Base-by-base conservation (phyloP, 805 yeast species). In the Barnettozyma botsteinii region DNA sequence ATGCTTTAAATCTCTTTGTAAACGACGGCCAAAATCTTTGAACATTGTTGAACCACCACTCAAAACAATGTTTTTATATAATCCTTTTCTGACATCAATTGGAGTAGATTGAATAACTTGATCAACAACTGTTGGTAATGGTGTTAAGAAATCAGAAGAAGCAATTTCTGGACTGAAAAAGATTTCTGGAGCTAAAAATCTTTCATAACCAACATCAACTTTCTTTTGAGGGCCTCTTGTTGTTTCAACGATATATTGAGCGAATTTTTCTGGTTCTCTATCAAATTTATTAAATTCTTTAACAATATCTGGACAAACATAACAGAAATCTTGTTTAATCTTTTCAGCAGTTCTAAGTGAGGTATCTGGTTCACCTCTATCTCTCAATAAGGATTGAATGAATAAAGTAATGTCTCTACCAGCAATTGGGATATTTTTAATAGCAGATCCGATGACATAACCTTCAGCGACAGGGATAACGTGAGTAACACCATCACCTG, bases 381-480 rank as follows among this genome's bases (percentile, higher is more conserved):
- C 99, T 69, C 99, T 84, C 53, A 93, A 72, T 59, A 93, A 70
- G 33, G 86, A 79, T 69, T 93, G 99, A 50, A 93, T 88, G 61
- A 93, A 93, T 49, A 79, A 74, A 3, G 98, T 93, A 53, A 93
- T 91, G 61, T 93, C 98, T 66, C 98, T 81, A 55, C 99, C 99
- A 0, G 99, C 99, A 64, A 93, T 83, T 43, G 99, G 99, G 43
- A 93, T 87, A 62, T 93, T 91, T 60, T 93, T 93, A 61, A 93
- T 93, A 24, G 97, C 95, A 12, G 95, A 81, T 6, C 98, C 98
- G 61, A 93, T 93, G 25, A 93, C 98, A 60, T 93, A 93, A 44
- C 99, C 99, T 67, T 93, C 98, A 21, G 98, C 98, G 26, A 93
- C 99, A 13, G 99, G 98, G 48, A 93, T 93, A 33, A 93, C 98